These are phyloP conservation scores for Kalmanozyma brasiliensis DNA, from an alignment of 1,284 basidiomycete genomes.

Conservation along the genomic window DNA sequence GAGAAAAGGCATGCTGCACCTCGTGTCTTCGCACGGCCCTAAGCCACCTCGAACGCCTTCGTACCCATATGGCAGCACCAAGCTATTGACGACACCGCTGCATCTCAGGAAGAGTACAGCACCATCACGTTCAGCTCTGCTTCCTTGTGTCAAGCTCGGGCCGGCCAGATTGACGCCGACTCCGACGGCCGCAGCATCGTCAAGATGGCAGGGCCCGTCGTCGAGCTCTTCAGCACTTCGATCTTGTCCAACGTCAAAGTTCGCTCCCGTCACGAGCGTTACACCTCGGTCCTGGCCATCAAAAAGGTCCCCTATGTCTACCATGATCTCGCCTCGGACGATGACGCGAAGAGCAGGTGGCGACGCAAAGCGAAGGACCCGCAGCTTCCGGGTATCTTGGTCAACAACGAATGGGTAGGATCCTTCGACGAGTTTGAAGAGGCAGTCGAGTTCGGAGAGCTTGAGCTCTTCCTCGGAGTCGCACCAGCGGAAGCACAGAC, in stretches of 20 bases:
- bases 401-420: constrained; percentile 67
- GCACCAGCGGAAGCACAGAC: constrained; percentile 13
- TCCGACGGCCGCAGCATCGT: constrained; percentile 4
- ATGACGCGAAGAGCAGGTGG: constrained; percentile 66
- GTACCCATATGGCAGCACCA: neutral
- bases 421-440: constrained; percentile 67
- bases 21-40: constrained; percentile 19
- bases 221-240: constrained; percentile 68
- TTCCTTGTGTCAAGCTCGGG: neutral
- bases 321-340: constrained; percentile 65
- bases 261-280: constrained; percentile 64
- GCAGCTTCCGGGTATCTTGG: constrained; percentile 63
- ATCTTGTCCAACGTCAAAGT: constrained; percentile 66
- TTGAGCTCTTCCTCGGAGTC: constrained; percentile 60
- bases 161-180: neutral
- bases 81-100: too few relatives aligned
- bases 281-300: constrained; percentile 55
- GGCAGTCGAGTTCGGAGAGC: constrained; percentile 65
- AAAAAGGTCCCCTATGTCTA: constrained; percentile 65
- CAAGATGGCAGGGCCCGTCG: constrained; percentile 38
- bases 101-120: neutral
- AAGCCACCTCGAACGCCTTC: neutral
- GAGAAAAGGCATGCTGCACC: neutral
- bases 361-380: constrained; percentile 61
- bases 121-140: neutral